Percentiles rank a stretch among this genome's conserved stretches.
Conservation (phyloP, 228 moss, liverwort and hornwort species). For the Sphagnum magellanicum region DNA sequence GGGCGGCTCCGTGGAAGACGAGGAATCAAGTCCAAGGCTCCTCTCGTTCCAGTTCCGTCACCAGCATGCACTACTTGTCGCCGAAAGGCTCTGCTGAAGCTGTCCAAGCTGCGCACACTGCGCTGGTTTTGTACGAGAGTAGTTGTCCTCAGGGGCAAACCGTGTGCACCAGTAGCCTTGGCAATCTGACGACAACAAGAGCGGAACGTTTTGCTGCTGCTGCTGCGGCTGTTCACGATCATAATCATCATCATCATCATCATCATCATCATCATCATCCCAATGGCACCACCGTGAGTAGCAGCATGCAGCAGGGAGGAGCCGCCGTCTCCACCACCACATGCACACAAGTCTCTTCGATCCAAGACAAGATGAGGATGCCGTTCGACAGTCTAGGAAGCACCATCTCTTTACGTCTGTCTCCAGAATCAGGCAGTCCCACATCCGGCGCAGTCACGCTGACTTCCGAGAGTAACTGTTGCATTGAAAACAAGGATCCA, state of each 20-base stretch:
- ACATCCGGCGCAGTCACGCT: constrained; percentile 58
- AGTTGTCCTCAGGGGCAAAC: constrained; percentile 24
- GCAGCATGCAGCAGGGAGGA: constrained; percentile 15
- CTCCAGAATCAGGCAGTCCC: constrained; percentile 87
- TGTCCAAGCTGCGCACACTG: constrained; percentile 5
- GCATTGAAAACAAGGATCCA: constrained; percentile 70
- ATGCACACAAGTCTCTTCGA: constrained; percentile 62
- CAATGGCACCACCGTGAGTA: constrained; percentile 22
- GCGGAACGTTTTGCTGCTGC: constrained; percentile 57
- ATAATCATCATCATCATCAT: too few relatives aligned
- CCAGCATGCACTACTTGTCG: constrained; percentile 92
- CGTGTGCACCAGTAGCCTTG: constrained; percentile 45
- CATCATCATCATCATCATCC: constrained; percentile 19
- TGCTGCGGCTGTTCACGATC: not conserved
- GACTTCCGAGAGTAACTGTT: constrained; percentile 62
- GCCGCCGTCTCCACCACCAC: constrained; percentile 35
- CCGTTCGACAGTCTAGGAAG: constrained; percentile 34
- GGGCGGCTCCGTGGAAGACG: constrained; percentile 35
- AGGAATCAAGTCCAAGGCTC: constrained; percentile 55
- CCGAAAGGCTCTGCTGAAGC: constrained; percentile 36
- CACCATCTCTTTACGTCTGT: constrained; percentile 72
- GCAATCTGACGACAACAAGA: constrained; percentile 38
- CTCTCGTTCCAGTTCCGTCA: constrained; percentile 86
- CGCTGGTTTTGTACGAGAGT: constrained; percentile 48
- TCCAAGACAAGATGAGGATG: constrained; percentile 15